These are phyloP conservation scores for Cadophora sp. DNA, from an alignment of 2,329 filamentous ascomycete species.

Conservation along the genomic window DNA sequence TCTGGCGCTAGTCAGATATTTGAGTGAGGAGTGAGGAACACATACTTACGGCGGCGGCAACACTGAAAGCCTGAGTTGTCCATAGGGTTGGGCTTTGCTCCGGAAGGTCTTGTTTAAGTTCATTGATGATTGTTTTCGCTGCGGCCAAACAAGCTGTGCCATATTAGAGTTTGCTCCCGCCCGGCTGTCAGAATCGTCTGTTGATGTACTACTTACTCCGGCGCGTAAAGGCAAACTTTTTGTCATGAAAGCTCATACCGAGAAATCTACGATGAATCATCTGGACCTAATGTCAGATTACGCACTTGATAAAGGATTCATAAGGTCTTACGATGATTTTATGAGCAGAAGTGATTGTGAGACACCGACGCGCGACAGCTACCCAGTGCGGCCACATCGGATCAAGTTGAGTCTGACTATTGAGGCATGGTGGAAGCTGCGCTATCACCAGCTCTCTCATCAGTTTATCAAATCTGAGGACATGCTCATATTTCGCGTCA, in stretches of 20 bases:
- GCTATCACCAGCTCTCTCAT: constrained; percentile 34
- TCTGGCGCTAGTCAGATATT: constrained; percentile 20
- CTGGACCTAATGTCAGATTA: background rate
- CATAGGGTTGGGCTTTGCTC: constrained; percentile 30
- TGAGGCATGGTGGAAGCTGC: constrained; percentile 31
- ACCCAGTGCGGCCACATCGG: constrained; percentile 31
- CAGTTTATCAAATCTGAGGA: constrained; percentile 31
- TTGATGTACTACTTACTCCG: background rate
- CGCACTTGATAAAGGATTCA: background rate
- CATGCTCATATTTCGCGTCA: constrained; percentile 31
- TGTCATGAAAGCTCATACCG: constrained; percentile 33
- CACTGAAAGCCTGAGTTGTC: constrained; percentile 33
- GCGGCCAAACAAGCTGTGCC: constrained; percentile 31
- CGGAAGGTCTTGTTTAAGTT: constrained; percentile 28
- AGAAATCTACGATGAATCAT: constrained; percentile 36
- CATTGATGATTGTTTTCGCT: constrained; percentile 34
- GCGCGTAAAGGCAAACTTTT: constrained; percentile 31
- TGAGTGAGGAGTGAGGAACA: background rate
- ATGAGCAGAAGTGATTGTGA: constrained; percentile 34
- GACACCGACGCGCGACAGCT: constrained; percentile 25
- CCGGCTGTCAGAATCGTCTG: background rate
- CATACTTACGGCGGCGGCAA: constrained; percentile 29
- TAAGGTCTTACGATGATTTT: constrained; percentile 29
- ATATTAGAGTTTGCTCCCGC: background rate
- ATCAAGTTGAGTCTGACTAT: constrained; percentile 29